Evolutionary conservation across 495 filamentous ascomycete species (phyloP), one percentile per base, ranked within the genome.

Genomic region (Immersiella caudata): DNA sequence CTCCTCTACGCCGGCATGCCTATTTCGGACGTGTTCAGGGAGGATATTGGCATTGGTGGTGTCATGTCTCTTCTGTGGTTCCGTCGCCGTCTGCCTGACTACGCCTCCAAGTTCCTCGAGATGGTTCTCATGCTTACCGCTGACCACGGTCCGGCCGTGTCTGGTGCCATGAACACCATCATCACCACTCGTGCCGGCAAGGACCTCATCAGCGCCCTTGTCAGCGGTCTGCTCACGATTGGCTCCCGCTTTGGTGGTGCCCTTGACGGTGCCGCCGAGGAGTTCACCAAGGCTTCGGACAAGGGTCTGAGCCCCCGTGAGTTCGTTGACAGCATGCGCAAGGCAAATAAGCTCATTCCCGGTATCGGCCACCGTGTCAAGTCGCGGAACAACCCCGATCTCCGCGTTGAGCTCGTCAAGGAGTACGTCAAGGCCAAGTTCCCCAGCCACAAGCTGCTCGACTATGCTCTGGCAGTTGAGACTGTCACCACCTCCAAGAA

Each of bases 81-180:
- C 94, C 94, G 95, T 74, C 94, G 95, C 80, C 93, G 95, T 76
- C 91, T 99, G 58, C 95, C 95, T 69, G 85, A 91, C 73, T 97
- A 97, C 76, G 96, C 95, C 73, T 93, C 93, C 85, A 96, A 95
- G 85, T 99, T 99, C 88, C 82, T 99, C 70, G 95, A 99, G 87
- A 99, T 99, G 95, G 96, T 99, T 71, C 93, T 99, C 79, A 99
- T 99, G 95, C 88, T 99, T 77, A 99, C 95, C 74, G 95, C 95
- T 72, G 95, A 99, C 77, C 95, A 99, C 88, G 95, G 95, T 81
- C 95, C 95, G 52, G 95, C 95, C 75, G 95, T 99, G 68, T 99
- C 95, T 71, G 95, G 95, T 84, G 95, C 95, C 74, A 99, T 99
- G 95, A 99, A 99, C 89, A 99, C 95, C 70, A 99, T 99, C 81